A percentile compares a stretch with the other conserved stretches of the same genome.
Conservation (phyloP, 1,139 yeast genomes). For the Yamadazyma sp. region DNA sequence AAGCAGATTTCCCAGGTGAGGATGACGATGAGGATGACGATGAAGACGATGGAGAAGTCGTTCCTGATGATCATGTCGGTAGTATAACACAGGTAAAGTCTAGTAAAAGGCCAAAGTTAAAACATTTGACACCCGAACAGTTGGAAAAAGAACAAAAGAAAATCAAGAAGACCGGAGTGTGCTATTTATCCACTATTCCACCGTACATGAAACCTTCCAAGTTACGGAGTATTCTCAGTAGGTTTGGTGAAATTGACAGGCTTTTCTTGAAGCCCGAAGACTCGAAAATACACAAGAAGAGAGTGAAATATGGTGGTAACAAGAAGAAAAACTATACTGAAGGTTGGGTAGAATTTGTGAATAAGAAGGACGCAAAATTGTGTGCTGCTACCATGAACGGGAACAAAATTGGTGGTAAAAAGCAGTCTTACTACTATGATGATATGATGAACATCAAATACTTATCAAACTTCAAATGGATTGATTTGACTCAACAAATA, state of each 20-base stretch:
- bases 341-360: conserved; percentile 94
- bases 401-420: conserved; percentile 86
- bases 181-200: conserved; percentile 86
- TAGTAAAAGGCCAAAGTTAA: conserved; percentile 32
- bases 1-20: conserved; percentile 10
- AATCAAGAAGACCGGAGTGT: conserved; percentile 80
- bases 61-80: conserved; percentile 18
- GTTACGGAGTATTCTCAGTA: conserved; percentile 71
- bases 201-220: conserved; percentile 97
- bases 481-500: conserved; percentile 89
- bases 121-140: conserved; percentile 53
- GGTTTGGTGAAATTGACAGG: conserved; percentile 87
- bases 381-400: conserved; percentile 89
- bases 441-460: conserved; percentile 91
- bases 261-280: conserved; percentile 88
- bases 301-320: conserved; percentile 92
- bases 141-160: conserved; percentile 58
- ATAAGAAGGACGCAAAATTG: conserved; percentile 82
- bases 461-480: conserved; percentile 91
- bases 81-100: conserved; percentile 17
- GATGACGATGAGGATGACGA: conserved; percentile 13
- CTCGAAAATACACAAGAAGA: conserved; percentile 55
- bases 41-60: conserved; percentile 17
- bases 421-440: conserved; percentile 90
- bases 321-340: conserved; percentile 85